phyloP scores from a whole-genome alignment of 2,329 filamentous ascomycete species.

The Dryadomyces sulphureus region DNA sequence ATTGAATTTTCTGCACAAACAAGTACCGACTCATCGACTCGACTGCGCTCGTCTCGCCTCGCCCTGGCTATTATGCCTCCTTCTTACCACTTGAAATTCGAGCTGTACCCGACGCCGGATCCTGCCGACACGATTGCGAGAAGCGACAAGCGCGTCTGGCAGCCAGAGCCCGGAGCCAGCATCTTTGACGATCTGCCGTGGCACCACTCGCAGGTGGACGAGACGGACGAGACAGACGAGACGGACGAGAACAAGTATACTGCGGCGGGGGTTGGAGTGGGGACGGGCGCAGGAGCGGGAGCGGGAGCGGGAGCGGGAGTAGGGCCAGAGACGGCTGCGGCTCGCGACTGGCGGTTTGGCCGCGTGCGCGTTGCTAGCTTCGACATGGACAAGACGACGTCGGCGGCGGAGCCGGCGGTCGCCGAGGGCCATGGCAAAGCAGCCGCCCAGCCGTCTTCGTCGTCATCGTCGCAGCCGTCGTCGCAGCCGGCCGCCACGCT shows the following conservation, averaged over 20 bases:
- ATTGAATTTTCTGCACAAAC: too few species aligned
- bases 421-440: conserved; percentile 8
- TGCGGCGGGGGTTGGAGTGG: too few species aligned
- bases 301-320: conserved; percentile 13
- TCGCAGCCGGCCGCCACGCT: conserved; percentile 21
- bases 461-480: background rate
- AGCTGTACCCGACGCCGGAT: conserved; percentile 39
- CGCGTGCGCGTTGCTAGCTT: conserved; percentile 67
- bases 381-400: conserved; percentile 39
- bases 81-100: conserved; percentile 50
- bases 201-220: conserved; percentile 21
- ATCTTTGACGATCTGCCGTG: conserved; percentile 43
- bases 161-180: conserved; percentile 29
- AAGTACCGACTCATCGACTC: too few species aligned
- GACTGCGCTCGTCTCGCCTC: too few species aligned
- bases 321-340: conserved; percentile 30
- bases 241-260: background rate
- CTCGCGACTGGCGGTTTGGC: conserved; percentile 72
- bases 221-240: conserved; percentile 7
- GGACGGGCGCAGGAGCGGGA: background rate
- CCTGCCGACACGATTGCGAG: conserved; percentile 14
- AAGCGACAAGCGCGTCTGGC: conserved; percentile 22
- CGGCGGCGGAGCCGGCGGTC: background rate
- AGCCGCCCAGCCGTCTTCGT: too few species aligned
- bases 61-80: conserved; percentile 37